Evolutionary conservation across 2,329 filamentous ascomycete genomes (phyloP), one percentile per base, ranked within the genome.

Genomic region (Dryadomyces quercivorus): DNA sequence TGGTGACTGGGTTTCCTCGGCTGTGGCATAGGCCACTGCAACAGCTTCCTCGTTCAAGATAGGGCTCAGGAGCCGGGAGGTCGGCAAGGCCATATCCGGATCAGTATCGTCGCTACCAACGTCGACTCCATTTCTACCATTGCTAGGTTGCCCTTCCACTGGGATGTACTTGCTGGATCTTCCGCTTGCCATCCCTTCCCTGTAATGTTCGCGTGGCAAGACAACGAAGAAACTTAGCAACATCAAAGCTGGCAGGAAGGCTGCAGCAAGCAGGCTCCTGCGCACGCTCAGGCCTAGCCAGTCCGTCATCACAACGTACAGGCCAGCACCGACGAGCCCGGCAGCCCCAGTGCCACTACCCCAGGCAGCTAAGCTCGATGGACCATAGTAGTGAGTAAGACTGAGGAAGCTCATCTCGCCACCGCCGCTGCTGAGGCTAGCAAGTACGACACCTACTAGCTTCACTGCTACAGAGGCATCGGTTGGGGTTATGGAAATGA

Each of bases 401-500:
- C 89, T 86, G 6, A 98, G 72, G 65, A 97, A 96, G 68, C 86
- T 94, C 56, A 96, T 74, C 71, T 97, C 93, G 36, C 93, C 93
- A 18, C 78, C 87, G 16, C 93, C 93, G 58, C 85, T 89, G 61
- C 87, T 88, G 51, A 97, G 69, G 62, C 88, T 95, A 1, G 91
- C 89, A 50, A 97, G 72, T 43, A 90, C 79, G 18, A 97, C 86
- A 12, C 93, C 93, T 1, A 81, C 74, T 67, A 97, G 80, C 69
- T 95, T 95, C 49, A 81, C 75, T 1, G 78, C 75, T 44, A 94
- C 84, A 0, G 86, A 81, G 9, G 73, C 72, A 5, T 76, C 71
- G 2, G 78, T 67, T 1, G 89, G 88, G 0, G 89, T 89, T 38
- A 93, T 74, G 0, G 91, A 90, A 40, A 97, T 84, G 48, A 95